Conservation (phyloP, 257 asterid species). For the Galeopsis tetrahit region DNA sequence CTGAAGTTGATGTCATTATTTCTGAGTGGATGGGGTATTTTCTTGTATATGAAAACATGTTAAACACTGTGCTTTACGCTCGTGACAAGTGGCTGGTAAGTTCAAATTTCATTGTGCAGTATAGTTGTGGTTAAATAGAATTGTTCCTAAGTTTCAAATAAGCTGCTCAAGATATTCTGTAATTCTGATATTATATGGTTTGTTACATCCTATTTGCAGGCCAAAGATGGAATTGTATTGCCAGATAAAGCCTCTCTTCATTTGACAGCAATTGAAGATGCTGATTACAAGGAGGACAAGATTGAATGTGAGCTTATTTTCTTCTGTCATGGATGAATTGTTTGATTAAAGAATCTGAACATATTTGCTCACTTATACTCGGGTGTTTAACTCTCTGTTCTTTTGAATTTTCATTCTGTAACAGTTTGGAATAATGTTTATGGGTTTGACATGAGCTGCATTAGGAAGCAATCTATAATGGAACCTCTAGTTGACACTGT, state of each 20-base stretch:
- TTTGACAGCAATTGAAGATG: constrained; percentile 97
- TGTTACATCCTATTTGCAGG: constrained; percentile 48
- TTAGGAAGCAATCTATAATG: constrained; percentile 81
- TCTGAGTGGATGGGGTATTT: constrained; percentile 99
- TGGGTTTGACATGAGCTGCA: constrained; percentile 98
- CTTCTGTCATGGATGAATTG: constrained; percentile 21
- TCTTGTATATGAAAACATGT: constrained; percentile 89
- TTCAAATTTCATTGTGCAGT: constrained; percentile 2
- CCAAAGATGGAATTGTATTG: constrained; percentile 70
- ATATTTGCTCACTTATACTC: not conserved
- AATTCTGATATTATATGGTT: constrained; percentile 10
- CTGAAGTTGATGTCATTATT: constrained; percentile 87
- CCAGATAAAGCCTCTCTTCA: constrained; percentile 90
- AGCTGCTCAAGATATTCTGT: not conserved
- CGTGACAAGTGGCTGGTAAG: constrained; percentile 97
- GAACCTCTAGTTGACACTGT: constrained; percentile 98
- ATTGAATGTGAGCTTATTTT: constrained; percentile 75
- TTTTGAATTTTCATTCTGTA: constrained; percentile 25
- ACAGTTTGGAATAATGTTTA: constrained; percentile 91
- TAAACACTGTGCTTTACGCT: constrained; percentile 85
- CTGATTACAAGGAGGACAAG: constrained; percentile 96
- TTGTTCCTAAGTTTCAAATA: constrained; percentile 15
- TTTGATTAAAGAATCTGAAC: constrained; percentile 27
- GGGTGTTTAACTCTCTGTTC: constrained; percentile 11
- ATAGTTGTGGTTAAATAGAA: not conserved